phyloP scores from a whole-genome alignment of 1,284 basidiomycete genomes.

The Ustanciosporium gigantosporum region DNA sequence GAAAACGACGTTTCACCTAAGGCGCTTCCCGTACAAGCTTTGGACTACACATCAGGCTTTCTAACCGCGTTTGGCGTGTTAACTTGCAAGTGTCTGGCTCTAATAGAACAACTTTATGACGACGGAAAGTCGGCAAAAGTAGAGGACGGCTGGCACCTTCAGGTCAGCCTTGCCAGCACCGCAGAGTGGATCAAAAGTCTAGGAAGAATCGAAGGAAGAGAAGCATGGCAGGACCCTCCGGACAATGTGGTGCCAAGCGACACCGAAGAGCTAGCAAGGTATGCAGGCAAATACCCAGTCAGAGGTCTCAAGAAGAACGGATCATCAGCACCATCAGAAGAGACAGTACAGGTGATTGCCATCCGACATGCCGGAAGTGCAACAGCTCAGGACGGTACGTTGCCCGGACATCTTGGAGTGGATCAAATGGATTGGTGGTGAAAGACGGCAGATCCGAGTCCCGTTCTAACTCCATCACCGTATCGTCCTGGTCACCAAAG shows the following conservation, averaged over 20 bases:
- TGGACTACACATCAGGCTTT: slow-evolving; percentile 71
- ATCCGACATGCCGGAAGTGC: slow-evolving; percentile 8
- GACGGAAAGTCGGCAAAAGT: background rate
- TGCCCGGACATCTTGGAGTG: slow-evolving; percentile 16
- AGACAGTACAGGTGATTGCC: slow-evolving; percentile 6
- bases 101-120: slow-evolving; percentile 1
- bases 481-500: no score
- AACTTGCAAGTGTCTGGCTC: slow-evolving; percentile 7
- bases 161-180: slow-evolving; percentile 16
- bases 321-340: no score
- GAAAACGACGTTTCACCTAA: slow-evolving; percentile 59
- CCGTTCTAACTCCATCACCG: no score
- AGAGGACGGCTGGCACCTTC: slow-evolving; percentile 13
- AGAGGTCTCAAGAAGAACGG: slow-evolving; percentile 3
- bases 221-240: slow-evolving; percentile 12
- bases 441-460: no score
- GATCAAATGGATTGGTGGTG: slow-evolving; percentile 8
- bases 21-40: slow-evolving; percentile 68
- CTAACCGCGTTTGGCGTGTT: slow-evolving; percentile 63
- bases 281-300: slow-evolving; percentile 6
- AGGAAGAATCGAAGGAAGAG: slow-evolving; percentile 8
- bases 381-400: background rate
- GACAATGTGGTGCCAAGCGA: slow-evolving; percentile 1
- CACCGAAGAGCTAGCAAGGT: background rate
- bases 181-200: slow-evolving; percentile 23